Evolutionary conservation across 1,284 basidiomycete species (phyloP), one percentile per base, ranked within the genome.

Genomic region (Volvariella volvacea): DNA sequence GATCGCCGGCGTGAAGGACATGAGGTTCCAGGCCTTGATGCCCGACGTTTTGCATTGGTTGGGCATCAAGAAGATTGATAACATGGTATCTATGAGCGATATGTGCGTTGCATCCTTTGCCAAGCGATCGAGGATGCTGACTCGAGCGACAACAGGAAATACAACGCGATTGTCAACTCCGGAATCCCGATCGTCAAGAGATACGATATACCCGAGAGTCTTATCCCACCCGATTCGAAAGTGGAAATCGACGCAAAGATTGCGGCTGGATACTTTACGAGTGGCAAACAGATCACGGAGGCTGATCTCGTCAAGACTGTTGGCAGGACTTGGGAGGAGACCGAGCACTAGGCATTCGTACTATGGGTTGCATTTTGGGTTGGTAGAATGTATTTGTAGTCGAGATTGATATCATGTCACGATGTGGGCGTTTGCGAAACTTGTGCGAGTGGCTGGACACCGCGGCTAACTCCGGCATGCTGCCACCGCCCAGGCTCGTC

Each of bases 191-290:
- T 97, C 53, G 47, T 76, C 55, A 82, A 77, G 47, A 73, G 92
- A 47, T 94, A 92, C 57, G 92, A 94, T 63, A 72, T 94, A 28
- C 90, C 90, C 15, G 80, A 88, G 39, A 76, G 93, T 53, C 78
- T 94, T 45, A 89, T 94, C 49, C 91, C 91, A 0, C 88, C 88
- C 32, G 92, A 94, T 64, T 89, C 88, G 20, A 79, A 81, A n/a
- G 92, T 94, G n/a, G 92, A 94, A 69, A 94, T 94, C 52, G 88
- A 92, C 53, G 90, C 90, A 20, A 93, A 92, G 80, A 96, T 96
- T 56, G 89, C 90, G 15, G 82, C 90, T 3, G 92, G 92, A 1
- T 95, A 95, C 64, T 94, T 91, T 66, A 83, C 85, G 32, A 85
- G 75, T 52, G 80, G 79, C 4, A 92, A 90, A 62, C 73, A 84